These are phyloP conservation scores for Bruguiera parviflora DNA, from an alignment of 345 rosid species.

Conservation along the genomic window DNA sequence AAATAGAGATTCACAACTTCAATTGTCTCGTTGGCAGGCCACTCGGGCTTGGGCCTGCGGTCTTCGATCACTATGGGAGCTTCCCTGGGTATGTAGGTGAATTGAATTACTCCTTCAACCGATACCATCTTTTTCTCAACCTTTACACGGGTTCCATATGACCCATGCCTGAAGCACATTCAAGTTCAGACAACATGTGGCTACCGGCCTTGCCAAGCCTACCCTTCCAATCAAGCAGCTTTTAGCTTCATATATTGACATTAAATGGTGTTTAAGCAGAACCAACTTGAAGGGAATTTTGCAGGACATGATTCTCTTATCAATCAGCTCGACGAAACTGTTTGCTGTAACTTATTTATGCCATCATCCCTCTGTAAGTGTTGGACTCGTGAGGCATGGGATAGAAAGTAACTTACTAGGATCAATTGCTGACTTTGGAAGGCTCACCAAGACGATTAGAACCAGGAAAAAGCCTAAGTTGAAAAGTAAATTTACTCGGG, in stretches of 20 bases:
- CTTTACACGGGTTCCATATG: conserved; percentile 74
- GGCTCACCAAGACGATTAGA: conserved; percentile 60
- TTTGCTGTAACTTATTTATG: too few species aligned
- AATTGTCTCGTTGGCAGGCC: conserved; percentile 54
- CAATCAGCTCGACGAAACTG: too few species aligned
- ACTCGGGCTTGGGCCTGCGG: conserved; percentile 36
- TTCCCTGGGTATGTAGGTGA: conserved; percentile 50
- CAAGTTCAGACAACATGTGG: conserved; percentile 58
- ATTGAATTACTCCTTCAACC: conserved; percentile 64
- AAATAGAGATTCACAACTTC: conserved; percentile 49
- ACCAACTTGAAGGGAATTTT: too few species aligned
- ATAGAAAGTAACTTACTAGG: conserved; percentile 51
- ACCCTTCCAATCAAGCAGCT: conserved; percentile 5
- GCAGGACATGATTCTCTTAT: too few species aligned
- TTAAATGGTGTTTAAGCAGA: background rate
- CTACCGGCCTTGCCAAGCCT: conserved; percentile 65
- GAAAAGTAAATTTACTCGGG: conserved; percentile 65
- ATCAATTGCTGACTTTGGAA: conserved; percentile 59
- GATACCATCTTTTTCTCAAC: conserved; percentile 81
- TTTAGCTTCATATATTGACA: background rate
- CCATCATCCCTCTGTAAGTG: background rate
- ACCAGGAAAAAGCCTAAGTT: conserved; percentile 71
- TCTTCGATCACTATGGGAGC: conserved; percentile 47
- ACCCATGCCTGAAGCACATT: conserved; percentile 74
- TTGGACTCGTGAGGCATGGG: background rate